These are phyloP conservation scores for Geotrichum candidum DNA, from an alignment of 1,139 yeast genomes.

Conservation along the genomic window DNA sequence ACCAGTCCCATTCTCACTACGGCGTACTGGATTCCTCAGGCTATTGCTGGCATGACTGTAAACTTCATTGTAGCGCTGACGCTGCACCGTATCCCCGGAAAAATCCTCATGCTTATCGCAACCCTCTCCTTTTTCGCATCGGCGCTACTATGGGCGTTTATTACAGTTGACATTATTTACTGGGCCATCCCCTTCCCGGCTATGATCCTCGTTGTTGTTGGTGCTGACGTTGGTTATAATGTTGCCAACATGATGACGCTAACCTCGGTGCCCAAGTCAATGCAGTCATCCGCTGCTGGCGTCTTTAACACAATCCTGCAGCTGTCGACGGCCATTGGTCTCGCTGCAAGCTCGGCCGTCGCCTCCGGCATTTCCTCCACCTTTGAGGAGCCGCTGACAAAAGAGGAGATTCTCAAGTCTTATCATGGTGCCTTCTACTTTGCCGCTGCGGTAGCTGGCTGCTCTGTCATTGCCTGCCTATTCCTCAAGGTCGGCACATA, in stretches of 20 bases:
- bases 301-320: constrained; percentile 42
- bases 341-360: constrained; percentile 39
- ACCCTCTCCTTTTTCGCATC: constrained; percentile 35
- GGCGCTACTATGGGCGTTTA: constrained; percentile 40
- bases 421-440: constrained; percentile 40
- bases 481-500: constrained; percentile 38
- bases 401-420: constrained; percentile 29
- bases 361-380: constrained; percentile 32
- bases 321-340: constrained; percentile 38
- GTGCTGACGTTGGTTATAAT: constrained; percentile 43
- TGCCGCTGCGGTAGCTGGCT: constrained; percentile 36
- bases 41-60: constrained; percentile 37
- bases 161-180: constrained; percentile 33
- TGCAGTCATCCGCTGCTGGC: constrained; percentile 44
- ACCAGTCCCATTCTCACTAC: constrained; percentile 39
- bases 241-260: constrained; percentile 41
- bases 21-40: constrained; percentile 39
- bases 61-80: constrained; percentile 42
- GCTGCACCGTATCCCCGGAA: constrained; percentile 41
- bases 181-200: constrained; percentile 44
- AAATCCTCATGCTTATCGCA: constrained; percentile 35
- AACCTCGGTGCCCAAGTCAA: constrained; percentile 36
- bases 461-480: constrained; percentile 32
- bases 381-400: constrained; percentile 30
- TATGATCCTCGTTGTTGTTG: constrained; percentile 37